Evolutionary conservation across 2,329 filamentous ascomycete genomes (phyloP), one percentile per base, ranked within the genome.

Genomic region (Talaromyces sp.): DNA sequence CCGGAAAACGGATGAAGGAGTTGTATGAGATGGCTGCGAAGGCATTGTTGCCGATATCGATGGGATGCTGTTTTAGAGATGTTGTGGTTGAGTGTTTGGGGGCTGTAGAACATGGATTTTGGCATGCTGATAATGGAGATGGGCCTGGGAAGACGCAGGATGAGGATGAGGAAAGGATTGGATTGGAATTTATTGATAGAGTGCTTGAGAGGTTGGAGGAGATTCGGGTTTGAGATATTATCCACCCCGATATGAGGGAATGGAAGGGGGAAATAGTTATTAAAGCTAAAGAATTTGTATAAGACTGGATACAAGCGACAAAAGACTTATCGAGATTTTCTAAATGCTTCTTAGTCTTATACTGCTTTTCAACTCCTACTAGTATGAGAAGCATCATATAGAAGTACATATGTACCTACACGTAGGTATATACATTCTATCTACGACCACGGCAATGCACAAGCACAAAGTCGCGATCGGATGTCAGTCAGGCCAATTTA

Each of bases 131-230:
- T 58, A 11, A 6, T 1, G 19, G 41, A 14, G 54, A 39, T 37
- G 19, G 1, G 19, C 9, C 3, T 14, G 4, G 10, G 50, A 33
- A 19, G 27, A 54, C 50, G 2, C 11, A 3, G 35, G 11, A 58
- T 3, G 33, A 41, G 13, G 54, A 58, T 41, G 54, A 41, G 7
- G 54, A 58, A 22, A 41, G 19, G 9, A 27, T 41, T 41, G 54
- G 54, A 19, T n/a, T 58, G 19, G 54, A 58, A 19, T 58, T 24
- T 58, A 58, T 58, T 39, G 54, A 58, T 58, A 58, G 22, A 58
- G 54, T 58, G 54, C 37, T 58, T 24, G 54, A 58, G 19, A 14
- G 54, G 19, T 58, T 58, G 35, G 54, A 58, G 9, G 37, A 33
- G 19, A 58, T 58, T 41, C 54, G 37, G 19, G 22, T 58, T 58